A percentile compares a stretch with the other conserved stretches of the same genome.
These are phyloP conservation scores for Metroxylon sagu DNA, from an alignment of 176 grass and related monocot species.

Conservation along the genomic window DNA sequence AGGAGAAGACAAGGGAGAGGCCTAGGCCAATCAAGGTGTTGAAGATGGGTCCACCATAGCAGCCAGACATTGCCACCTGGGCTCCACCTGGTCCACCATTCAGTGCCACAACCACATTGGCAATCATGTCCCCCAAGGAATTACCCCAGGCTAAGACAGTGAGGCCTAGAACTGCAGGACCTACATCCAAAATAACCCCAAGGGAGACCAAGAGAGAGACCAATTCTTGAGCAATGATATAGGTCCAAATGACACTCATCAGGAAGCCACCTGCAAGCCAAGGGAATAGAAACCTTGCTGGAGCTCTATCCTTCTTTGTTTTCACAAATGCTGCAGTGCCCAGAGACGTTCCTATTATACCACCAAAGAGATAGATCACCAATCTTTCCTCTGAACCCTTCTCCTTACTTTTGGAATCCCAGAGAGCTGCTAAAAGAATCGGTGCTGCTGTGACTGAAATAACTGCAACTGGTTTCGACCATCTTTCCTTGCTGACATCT, in stretches of 20 bases:
- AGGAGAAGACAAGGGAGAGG: constrained; percentile 35
- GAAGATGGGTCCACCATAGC: constrained; percentile 67
- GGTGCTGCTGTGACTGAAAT: constrained; percentile 38
- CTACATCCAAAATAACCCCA: constrained; percentile 21
- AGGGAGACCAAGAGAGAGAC: constrained; percentile 36
- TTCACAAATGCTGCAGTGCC: constrained; percentile 25
- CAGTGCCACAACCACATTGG: constrained; percentile 50
- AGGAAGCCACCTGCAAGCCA: constrained; percentile 59
- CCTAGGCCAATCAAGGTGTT: constrained; percentile 51
- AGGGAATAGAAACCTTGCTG: constrained; percentile 19
- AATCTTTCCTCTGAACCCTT: constrained; percentile 4
- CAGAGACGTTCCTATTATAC: constrained; percentile 14
- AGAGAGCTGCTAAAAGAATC: constrained; percentile 31
- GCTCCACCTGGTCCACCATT: constrained; percentile 24
- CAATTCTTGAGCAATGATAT: constrained; percentile 47
- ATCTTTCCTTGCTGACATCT: constrained; percentile 49
- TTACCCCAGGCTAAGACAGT: constrained; percentile 79
- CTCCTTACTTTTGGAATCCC: constrained; percentile 25
- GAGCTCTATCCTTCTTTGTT: constrained; percentile 26
- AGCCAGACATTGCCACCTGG: constrained; percentile 49
- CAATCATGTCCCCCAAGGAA: constrained; percentile 52
- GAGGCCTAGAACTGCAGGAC: constrained; percentile 37
- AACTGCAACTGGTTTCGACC: constrained; percentile 52
- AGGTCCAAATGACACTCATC: constrained; percentile 61
- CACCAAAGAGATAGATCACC: constrained; percentile 10